Percentiles rank a stretch among this genome's conserved stretches.
Evolutionary conservation across 73 alveolate species (phyloP).

Genomic region (Paramecium caudatum): DNA sequence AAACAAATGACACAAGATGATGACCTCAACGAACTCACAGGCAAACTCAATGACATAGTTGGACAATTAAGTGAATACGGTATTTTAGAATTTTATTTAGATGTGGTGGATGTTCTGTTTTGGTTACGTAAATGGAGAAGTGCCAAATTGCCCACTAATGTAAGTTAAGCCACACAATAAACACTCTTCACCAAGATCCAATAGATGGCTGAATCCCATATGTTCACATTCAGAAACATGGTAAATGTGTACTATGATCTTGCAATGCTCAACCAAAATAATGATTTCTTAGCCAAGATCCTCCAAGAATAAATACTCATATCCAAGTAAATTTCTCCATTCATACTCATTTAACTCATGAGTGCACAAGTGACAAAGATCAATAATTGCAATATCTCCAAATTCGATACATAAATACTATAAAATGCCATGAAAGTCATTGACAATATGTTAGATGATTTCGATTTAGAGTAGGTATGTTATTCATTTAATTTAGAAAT

Average conservation of each 20-base stretch:
- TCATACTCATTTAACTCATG: neutral
- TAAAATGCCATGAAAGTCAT: neutral
- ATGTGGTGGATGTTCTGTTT: conserved; percentile 20
- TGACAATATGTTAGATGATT: neutral
- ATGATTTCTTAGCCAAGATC: neutral
- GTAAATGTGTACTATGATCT: conserved; percentile 5
- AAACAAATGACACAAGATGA: conserved; percentile 27
- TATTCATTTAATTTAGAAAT: conserved; percentile 14
- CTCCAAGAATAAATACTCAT: neutral
- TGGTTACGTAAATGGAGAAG: conserved; percentile 2
- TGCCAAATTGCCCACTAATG: neutral
- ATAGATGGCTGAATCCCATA: neutral
- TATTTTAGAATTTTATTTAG: neutral
- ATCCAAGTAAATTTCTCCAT: neutral
- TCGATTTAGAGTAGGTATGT: conserved; percentile 1
- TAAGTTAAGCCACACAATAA: neutral
- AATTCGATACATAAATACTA: neutral
- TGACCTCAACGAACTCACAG: neutral
- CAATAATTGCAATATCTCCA: conserved; percentile 26
- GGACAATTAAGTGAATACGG: conserved; percentile 28
- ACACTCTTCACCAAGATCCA: neutral
- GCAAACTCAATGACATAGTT: conserved; percentile 9
- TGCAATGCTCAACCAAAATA: neutral
- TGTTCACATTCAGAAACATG: conserved; percentile 20
- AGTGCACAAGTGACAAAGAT: neutral